A percentile compares a stretch with the other conserved stretches of the same genome.
phyloP scores from a whole-genome alignment of 371 early-diverging fungal species.

The Rhizopus microsporus region DNA sequence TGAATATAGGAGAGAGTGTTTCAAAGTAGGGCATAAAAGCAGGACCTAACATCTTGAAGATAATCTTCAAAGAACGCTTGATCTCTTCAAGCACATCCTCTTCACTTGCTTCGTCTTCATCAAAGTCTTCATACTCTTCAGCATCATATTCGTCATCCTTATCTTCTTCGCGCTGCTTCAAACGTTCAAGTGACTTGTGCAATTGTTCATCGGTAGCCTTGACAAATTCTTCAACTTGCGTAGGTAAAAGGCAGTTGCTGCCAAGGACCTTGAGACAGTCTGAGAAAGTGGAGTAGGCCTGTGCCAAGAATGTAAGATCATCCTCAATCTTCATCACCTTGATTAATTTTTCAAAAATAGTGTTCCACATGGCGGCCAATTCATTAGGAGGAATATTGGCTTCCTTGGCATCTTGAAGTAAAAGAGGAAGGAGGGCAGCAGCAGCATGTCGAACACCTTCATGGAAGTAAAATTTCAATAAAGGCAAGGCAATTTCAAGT shows the following conservation, averaged over 20 bases:
- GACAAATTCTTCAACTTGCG: conserved; percentile 67
- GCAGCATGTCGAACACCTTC: conserved; percentile 93
- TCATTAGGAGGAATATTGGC: conserved; percentile 39
- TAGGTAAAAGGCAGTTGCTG: conserved; percentile 60
- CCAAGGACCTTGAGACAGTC: conserved; percentile 75
- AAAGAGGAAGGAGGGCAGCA: conserved; percentile 80
- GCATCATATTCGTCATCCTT: conserved; percentile 83
- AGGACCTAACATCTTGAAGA: conserved; percentile 73
- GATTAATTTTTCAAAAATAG: conserved; percentile 66
- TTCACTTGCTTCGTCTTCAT: conserved; percentile 83
- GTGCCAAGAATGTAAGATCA: conserved; percentile 77
- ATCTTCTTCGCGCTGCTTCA: conserved; percentile 70
- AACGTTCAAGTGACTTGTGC: conserved; percentile 67
- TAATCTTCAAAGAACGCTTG: conserved; percentile 71
- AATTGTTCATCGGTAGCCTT: conserved; percentile 69
- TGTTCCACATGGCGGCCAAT: conserved; percentile 26
- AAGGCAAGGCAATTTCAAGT: conserved; percentile 81
- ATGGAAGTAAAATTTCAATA: conserved; percentile 95
- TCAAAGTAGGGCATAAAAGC: conserved; percentile 81
- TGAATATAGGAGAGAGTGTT: conserved; percentile 67
- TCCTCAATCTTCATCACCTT: conserved; percentile 73
- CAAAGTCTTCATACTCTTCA: conserved; percentile 84
- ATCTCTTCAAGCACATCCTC: conserved; percentile 80
- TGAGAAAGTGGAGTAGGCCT: conserved; percentile 75
- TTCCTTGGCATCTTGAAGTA: conserved; percentile 65